phyloP scores from a whole-genome alignment of 2,329 filamentous ascomycete genomes.

The Venturia aucupariae region DNA sequence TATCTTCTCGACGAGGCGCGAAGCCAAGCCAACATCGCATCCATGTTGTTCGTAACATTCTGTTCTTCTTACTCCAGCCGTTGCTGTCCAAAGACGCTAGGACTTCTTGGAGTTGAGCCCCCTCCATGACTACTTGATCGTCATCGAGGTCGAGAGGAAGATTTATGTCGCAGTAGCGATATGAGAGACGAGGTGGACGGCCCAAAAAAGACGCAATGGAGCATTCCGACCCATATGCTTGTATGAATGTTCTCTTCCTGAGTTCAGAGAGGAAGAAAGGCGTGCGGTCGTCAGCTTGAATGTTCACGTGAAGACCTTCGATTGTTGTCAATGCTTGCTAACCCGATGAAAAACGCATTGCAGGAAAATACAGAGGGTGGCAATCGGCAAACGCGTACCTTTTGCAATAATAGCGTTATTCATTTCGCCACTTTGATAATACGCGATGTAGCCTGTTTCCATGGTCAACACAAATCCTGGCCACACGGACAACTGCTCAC shows the following conservation, averaged over 20 bases:
- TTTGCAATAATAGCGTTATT: constrained; percentile 25
- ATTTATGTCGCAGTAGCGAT: constrained; percentile 46
- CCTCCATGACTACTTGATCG: constrained; percentile 37
- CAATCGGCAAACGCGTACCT: constrained; percentile 18
- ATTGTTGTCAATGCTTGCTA: not conserved
- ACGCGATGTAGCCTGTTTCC: constrained; percentile 21
- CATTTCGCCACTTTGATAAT: constrained; percentile 26
- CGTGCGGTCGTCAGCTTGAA: constrained; percentile 24
- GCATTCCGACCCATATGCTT: constrained; percentile 37
- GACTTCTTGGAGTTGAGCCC: constrained; percentile 30
- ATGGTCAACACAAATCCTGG: constrained; percentile 16
- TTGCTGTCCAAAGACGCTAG: constrained; percentile 35
- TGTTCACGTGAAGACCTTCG: constrained; percentile 25
- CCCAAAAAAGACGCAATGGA: constrained; percentile 44
- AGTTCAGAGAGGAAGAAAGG: constrained; percentile 29
- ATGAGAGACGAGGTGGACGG: constrained; percentile 43
- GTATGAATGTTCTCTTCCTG: constrained; percentile 26
- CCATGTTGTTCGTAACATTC: constrained; percentile 37
- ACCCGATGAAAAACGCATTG: not conserved
- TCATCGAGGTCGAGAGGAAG: constrained; percentile 47
- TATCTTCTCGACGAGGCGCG: constrained; percentile 46
- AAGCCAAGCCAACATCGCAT: constrained; percentile 39
- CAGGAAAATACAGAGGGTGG: not conserved
- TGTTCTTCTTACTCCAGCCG: constrained; percentile 44
- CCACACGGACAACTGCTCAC: constrained; percentile 16